Base-by-base conservation (phyloP, 257 asterid genomes). In the Nicotiana tabacum region DNA sequence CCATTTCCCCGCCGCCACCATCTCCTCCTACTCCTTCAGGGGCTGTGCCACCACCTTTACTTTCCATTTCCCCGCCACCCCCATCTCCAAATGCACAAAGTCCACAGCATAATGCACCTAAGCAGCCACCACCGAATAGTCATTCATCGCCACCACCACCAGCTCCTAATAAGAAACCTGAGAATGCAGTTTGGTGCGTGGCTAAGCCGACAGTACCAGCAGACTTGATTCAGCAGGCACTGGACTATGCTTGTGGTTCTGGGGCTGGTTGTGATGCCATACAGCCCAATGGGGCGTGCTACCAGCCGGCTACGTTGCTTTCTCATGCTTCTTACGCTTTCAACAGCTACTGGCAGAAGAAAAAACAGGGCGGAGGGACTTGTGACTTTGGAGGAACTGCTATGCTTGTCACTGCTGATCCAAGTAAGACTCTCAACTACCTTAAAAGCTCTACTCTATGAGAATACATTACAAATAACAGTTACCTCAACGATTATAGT, bases 231-330 rank as follows among this genome's bases (percentile, higher is more conserved):
- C 87, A 82, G 68, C 80, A 85, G 81, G 65, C 87, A 46, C 27
- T 85, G 81, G 85, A 85, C 81, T 85, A 85, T 82, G 87, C 85
- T 18, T 85, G 87, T 77, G 87, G 87, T 35, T 78, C 87, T 53
- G 87, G 87, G 46, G 87, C 87, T 12, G 87, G 76, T 24, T 85
- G 87, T 82, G 83, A 77, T 69, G 83, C 82, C 58, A 78, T 78
- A 39, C 82, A 82, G 18, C 83, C 66, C 80, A 78, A 68, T 30
- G 87, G 83, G 17, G 64, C 57, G 0, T 85, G 87, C 51, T 82
- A 48, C 81, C 72, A 85, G n/a, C 87, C 87, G 10, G 55, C 83
- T 66, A 17, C 81, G 18, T 43, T 82, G 8, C 69, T 33, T 43
- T 84, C 70, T 82, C 87, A 85, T 70, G 83, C 85, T 66, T 78